These are phyloP conservation scores for Hevea brasiliensis DNA, from an alignment of 345 rosid genomes.

Conservation along the genomic window DNA sequence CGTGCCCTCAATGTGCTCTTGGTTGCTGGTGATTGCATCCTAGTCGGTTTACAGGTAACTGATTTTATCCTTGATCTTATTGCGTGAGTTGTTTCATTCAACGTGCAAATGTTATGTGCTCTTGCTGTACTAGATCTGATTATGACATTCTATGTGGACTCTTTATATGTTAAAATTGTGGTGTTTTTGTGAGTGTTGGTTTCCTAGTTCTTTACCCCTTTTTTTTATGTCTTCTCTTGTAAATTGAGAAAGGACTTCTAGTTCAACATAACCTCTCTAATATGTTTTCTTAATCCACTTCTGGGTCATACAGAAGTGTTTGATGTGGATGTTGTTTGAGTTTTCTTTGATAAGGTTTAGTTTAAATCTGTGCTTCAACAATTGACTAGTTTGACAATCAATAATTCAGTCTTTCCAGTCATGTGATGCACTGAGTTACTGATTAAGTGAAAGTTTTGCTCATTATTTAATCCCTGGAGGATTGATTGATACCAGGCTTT, in stretches of 20 bases:
- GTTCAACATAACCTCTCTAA: not conserved
- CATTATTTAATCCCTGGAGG: not conserved
- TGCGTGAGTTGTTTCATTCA: not conserved
- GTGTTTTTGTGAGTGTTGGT: not conserved
- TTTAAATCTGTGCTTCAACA: not conserved
- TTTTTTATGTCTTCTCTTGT: not conserved
- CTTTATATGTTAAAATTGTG: not conserved
- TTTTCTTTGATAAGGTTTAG: not conserved
- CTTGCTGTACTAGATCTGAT: not conserved
- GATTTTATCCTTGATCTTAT: not conserved
- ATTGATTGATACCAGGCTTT: not conserved
- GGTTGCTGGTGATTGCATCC: slow-evolving; percentile 87
- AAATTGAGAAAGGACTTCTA: not conserved
- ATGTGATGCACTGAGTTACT: too few relatives aligned
- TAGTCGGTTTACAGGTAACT: slow-evolving; percentile 86
- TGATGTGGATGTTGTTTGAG: not conserved
- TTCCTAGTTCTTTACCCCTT: not conserved
- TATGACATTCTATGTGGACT: not conserved
- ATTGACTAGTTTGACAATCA: not conserved
- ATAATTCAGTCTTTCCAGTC: not conserved
- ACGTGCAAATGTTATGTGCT: not conserved
- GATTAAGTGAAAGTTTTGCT: too few relatives aligned
- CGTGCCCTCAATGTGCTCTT: too few relatives aligned
- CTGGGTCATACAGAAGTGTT: not conserved
- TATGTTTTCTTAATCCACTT: not conserved